A percentile compares a stretch with the other conserved stretches of the same genome.
Conservation (phyloP, 1,284 basidiomycete genomes). For the Gymnopus androsaceus region DNA sequence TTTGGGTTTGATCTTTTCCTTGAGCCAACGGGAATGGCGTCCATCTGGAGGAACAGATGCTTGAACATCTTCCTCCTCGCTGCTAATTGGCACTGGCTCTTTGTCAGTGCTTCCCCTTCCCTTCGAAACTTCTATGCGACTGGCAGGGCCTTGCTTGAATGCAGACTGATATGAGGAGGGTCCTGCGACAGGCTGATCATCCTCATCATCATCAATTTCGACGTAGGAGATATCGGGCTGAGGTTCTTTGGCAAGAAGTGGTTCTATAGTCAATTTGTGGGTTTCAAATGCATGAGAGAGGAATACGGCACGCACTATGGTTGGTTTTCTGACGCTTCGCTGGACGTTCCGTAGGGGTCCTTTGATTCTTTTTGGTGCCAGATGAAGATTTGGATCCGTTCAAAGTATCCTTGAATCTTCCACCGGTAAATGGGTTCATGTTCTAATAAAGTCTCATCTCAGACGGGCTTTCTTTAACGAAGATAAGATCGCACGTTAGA, state of each 20-base stretch:
- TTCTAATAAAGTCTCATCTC: not conserved
- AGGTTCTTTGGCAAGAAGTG: not conserved
- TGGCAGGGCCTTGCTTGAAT: not conserved
- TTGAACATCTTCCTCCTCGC: not conserved
- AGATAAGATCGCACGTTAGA: not conserved
- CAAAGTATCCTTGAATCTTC: not conserved
- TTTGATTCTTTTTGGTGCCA: not conserved
- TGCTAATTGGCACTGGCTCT: not conserved
- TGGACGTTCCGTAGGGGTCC: not conserved
- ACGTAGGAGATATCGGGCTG: not conserved
- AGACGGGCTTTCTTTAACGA: not conserved
- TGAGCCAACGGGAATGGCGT: not conserved
- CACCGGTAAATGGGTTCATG: not conserved
- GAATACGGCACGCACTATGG: not conserved
- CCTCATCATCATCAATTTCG: no score
- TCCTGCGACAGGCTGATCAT: not conserved
- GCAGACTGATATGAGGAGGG: no score
- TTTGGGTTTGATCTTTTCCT: not conserved
- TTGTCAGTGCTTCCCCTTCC: not conserved
- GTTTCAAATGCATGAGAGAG: not conserved
- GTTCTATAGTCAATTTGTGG: not conserved
- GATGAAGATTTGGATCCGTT: not conserved
- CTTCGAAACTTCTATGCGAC: not conserved
- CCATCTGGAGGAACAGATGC: not conserved
- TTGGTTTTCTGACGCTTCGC: conserved; percentile 1